Conservation (phyloP, 371 early-diverging fungal species). For the Lichtheimia ornata region DNA sequence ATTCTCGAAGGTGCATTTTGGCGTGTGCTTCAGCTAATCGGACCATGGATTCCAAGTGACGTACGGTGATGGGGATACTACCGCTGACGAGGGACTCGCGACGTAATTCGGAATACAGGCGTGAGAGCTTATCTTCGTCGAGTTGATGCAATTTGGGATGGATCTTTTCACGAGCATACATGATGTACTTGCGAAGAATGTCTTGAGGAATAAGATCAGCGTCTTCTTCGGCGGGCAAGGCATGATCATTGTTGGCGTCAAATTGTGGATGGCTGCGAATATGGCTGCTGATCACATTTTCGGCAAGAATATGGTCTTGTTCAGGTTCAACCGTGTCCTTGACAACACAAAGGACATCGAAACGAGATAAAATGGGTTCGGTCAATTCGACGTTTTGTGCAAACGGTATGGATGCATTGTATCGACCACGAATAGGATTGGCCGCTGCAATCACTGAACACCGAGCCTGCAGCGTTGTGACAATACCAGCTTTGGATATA, state of each 20-base stretch:
- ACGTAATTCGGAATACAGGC: constrained; percentile 92
- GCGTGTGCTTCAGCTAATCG: constrained; percentile 98
- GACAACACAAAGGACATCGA: constrained; percentile 99
- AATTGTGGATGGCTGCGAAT: constrained; percentile 84
- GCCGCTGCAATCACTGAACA: constrained; percentile 91
- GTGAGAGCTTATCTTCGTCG: constrained; percentile 86
- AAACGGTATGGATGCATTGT: constrained; percentile 95
- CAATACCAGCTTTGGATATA: constrained; percentile 93
- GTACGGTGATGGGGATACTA: constrained; percentile 97
- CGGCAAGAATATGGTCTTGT: constrained; percentile 90
- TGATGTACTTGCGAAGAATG: constrained; percentile 95
- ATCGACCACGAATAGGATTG: constrained; percentile 98
- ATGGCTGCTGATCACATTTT: constrained; percentile 94
- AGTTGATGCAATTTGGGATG: constrained; percentile 86
- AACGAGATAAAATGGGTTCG: constrained; percentile 99
- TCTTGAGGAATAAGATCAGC: constrained; percentile 80
- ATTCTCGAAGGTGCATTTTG: constrained; percentile 95
- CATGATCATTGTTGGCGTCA: constrained; percentile 35
- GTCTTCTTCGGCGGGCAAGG: constrained; percentile 43
- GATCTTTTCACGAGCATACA: constrained; percentile 93
- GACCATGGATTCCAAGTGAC: constrained; percentile 98
- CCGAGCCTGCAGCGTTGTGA: constrained; percentile 91
- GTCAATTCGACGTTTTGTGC: constrained; percentile 99
- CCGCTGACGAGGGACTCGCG: constrained; percentile 90
- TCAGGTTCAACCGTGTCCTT: constrained; percentile 91